Base-by-base conservation (phyloP, 768 basidiomycete genomes). In the Pisolithus marmoratus region DNA sequence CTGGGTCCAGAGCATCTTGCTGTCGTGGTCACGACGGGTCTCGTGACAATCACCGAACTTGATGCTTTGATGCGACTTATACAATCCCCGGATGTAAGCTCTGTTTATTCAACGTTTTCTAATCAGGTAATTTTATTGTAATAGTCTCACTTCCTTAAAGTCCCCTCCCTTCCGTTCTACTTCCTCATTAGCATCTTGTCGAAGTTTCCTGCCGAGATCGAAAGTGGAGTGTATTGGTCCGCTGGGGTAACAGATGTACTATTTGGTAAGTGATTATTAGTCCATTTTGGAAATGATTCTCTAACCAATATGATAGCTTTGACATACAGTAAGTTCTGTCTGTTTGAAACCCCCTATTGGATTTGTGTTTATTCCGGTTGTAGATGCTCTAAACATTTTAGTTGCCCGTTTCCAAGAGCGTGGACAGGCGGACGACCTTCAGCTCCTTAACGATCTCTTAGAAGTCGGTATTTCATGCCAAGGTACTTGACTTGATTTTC, bases 101-200 rank as follows among this genome's bases (percentile, higher is more conserved):
- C 34, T 24, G 43, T 24, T 3, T 3, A 8, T 57, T 5, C 8
- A 37, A 31, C 49, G 36, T 6, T 31, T 26, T 43, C 9, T 44
- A 7, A 15, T 23, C 34, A 26, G 8, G 14, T 51, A 38, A 51
- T 40, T 72, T n/a, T 65, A n/a, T 46, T 9, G 23, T 43, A 52
- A 48, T 58, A 91, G 87, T 84, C 87, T 17, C 90, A 90, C 63
- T 93, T 92, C 73, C 72, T 93, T 59, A 93, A 93, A 71, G 87
- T 87, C 24, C 84, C 89, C 3, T 84, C 80, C 2, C 74, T 93
- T 41, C 90, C 90, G 0, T 91, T 87, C 73, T 81, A 90, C 63
- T 81, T 78, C n/a, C 74, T 93, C 42, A 75, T 83, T 54, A 85
- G 85, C 54, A 75, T 90, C 49, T 63, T 92, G 54, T 79, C 77